Evolutionary conservation across 192 early-diverging fungal genomes (phyloP), one percentile per base, ranked within the genome.

Genomic region (Coemansia sp.): DNA sequence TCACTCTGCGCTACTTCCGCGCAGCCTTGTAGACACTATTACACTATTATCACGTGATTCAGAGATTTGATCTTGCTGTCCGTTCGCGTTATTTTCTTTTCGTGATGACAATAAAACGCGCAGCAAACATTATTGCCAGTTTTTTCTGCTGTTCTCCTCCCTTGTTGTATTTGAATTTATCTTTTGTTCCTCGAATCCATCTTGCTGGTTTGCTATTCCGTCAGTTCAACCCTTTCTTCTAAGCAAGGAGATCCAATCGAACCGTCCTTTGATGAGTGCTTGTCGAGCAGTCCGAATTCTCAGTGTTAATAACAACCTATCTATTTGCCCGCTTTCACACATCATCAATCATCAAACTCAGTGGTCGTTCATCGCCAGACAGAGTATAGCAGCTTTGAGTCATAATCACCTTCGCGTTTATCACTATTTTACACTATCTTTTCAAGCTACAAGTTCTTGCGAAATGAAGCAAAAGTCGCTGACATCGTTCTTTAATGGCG

Each of bases 381-480:
- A 48, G 7, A 48, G 9, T 23, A 25, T 23, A 48, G 0, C 45
- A 48, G 20, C 45, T 25, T 48, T 48, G 23, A 6, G 25, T 25
- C 25, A 48, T 25, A 13, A 8, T 48, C 22, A 23, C 4, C 3
- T 48, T 13, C 2, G 22, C 15, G 45, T 10, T 48, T 13, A 10
- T 2, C 23, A 25, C 20, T 25, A 25, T 25, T 48, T 25, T 22
- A 15, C 45, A 23, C 22, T 8, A 13, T 22, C 7, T 0, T 25
- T 15, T 25, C 23, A 25, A 25, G 23, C 15, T 48, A 15, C 45
- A 48, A 23, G 22, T 48, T 25, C 20, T 54, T 15, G 2, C 50
- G 45, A 28, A 31, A 77, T 72, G 75, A 71, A 77, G 28, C 75
- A 77, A 40, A 58, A 60, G 34, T 61, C 53, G 4, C 34, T 77